phyloP scores from a whole-genome alignment of 179 eudicot genomes.

The Vitellaria paradoxa region DNA sequence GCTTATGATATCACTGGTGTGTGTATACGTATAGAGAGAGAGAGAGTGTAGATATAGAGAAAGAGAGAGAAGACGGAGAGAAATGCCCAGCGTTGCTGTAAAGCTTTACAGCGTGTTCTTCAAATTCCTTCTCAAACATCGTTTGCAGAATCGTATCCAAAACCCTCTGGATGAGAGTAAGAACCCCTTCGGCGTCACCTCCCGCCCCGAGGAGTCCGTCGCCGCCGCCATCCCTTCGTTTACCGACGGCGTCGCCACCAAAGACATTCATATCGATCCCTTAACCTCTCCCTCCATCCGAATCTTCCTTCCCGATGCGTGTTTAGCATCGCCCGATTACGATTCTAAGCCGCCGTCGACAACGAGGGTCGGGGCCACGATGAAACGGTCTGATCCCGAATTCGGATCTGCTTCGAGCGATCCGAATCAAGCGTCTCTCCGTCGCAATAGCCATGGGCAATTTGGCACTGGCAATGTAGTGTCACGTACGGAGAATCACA shows the following conservation, averaged over 20 bases:
- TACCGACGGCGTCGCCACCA: conserved; percentile 81
- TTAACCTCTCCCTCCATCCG: conserved; percentile 57
- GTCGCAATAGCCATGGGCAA: conserved; percentile 62
- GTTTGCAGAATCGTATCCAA: conserved; percentile 55
- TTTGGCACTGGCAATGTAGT: conserved; percentile 11
- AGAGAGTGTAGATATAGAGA: background rate
- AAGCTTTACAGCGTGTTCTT: conserved; percentile 92
- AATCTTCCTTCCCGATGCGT: conserved; percentile 75
- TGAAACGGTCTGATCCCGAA: conserved; percentile 23
- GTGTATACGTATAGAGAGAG: too few relatives aligned
- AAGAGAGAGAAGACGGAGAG: background rate
- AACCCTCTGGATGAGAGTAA: conserved; percentile 10
- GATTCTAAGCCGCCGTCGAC: conserved; percentile 13
- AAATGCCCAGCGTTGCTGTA: conserved; percentile 20
- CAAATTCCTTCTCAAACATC: conserved; percentile 77
- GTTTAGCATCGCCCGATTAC: conserved; percentile 36
- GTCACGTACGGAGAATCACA: conserved; percentile 18
- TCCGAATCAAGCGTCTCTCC: conserved; percentile 16
- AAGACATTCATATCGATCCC: conserved; percentile 87
- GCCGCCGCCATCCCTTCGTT: conserved; percentile 67
- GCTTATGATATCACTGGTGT: too few relatives aligned
- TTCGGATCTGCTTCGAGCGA: conserved; percentile 21
- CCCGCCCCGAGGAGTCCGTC: conserved; percentile 76
- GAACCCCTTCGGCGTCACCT: conserved; percentile 59
- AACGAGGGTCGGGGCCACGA: conserved; percentile 18